These are phyloP conservation scores for Flaveria ramosissima DNA, from an alignment of 129 eudicot genomes.

Conservation along the genomic window DNA sequence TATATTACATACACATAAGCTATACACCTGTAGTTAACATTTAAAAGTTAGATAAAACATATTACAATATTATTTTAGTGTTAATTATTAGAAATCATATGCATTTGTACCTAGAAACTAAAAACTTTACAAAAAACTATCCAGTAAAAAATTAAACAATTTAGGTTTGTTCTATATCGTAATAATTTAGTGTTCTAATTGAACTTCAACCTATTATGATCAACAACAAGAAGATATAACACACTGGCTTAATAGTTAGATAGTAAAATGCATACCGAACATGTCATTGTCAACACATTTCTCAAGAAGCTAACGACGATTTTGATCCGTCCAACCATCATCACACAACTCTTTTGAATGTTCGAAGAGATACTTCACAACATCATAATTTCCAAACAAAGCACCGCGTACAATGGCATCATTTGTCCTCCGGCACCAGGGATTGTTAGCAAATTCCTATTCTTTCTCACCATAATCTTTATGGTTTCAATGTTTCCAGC, in stretches of 20 bases:
- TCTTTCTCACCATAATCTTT: constrained; percentile 25
- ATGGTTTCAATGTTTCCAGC: constrained; percentile 33
- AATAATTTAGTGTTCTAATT: no score
- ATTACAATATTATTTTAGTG: no score
- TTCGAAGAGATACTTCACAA: constrained; percentile 33
- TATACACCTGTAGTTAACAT: no score
- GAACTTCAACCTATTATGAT: background rate
- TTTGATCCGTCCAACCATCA: constrained; percentile 28
- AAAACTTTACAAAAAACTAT: no score
- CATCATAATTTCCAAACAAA: constrained; percentile 37
- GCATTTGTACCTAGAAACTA: no score
- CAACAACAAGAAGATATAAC: background rate
- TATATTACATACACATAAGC: no score
- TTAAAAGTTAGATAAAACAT: no score
- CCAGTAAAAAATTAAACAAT: no score
- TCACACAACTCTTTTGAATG: constrained; percentile 19
- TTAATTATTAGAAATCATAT: no score
- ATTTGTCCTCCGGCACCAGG: constrained; percentile 9
- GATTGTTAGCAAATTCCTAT: constrained; percentile 20
- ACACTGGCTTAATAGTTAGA: background rate
- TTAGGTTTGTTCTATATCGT: no score
- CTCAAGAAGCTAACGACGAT: constrained; percentile 37
- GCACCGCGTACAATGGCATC: constrained; percentile 45
- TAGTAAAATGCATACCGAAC: constrained; percentile 38
- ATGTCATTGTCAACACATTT: constrained; percentile 30